These are phyloP conservation scores for Pistacia atlantica DNA, from an alignment of 345 rosid species.

Conservation along the genomic window DNA sequence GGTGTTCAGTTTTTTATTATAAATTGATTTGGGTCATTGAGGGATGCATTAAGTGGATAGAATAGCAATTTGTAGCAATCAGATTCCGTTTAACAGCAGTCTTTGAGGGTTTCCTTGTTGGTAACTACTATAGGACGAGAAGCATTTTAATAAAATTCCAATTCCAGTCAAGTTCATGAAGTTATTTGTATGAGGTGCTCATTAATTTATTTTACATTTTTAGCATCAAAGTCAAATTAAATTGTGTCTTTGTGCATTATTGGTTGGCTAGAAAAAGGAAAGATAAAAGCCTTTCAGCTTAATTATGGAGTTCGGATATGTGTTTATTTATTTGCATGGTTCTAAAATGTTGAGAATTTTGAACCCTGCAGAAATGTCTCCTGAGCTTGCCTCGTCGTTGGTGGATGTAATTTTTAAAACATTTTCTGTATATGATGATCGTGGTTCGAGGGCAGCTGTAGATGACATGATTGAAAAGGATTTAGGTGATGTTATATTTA, in stretches of 20 bases:
- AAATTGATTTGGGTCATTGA: not conserved
- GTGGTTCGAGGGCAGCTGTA: constrained; percentile 77
- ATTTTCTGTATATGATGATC: constrained; percentile 69
- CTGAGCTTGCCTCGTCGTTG: constrained; percentile 55
- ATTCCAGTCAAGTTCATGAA: too few species aligned
- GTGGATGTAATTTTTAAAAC: constrained; percentile 83
- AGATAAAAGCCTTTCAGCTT: not conserved
- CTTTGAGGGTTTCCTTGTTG: not conserved
- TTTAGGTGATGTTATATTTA: constrained; percentile 58
- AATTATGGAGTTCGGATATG: not conserved
- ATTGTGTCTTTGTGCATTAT: not conserved
- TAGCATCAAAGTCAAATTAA: not conserved
- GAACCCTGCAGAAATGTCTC: constrained; percentile 62
- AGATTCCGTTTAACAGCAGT: not conserved
- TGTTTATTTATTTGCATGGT: not conserved
- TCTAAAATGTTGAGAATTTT: constrained; percentile 10
- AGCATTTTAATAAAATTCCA: not conserved
- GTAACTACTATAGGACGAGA: not conserved
- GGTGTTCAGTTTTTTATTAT: not conserved
- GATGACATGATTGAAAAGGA: constrained; percentile 66
- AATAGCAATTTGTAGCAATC: not conserved
- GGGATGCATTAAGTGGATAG: not conserved
- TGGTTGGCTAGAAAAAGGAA: not conserved
- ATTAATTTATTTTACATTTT: not conserved
- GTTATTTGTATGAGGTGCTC: not conserved